A percentile compares a stretch with the other conserved stretches of the same genome.
phyloP scores from a whole-genome alignment of 2,329 filamentous ascomycete species.

The Pestalotiopsis sp. region DNA sequence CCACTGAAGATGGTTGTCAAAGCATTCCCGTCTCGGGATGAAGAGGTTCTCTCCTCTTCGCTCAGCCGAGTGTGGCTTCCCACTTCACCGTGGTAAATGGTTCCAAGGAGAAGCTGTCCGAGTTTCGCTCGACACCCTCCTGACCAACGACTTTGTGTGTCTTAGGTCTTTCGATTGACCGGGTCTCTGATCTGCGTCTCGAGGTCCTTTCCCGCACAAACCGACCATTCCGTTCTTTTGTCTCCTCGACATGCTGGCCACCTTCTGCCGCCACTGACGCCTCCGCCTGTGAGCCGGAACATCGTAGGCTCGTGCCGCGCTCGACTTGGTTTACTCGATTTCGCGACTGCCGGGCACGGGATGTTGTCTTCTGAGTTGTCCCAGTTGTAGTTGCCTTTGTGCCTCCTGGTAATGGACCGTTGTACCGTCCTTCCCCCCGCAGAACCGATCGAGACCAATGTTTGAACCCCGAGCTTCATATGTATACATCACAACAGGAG shows the following conservation, averaged over 20 bases:
- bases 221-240: not conserved
- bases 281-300: not conserved
- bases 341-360: not conserved
- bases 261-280: not conserved
- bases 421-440: slow-evolving; percentile 1
- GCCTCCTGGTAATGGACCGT: not conserved
- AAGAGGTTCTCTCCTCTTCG: not conserved
- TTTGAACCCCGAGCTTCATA: not conserved
- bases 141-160: not conserved
- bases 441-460: not conserved
- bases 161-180: not conserved
- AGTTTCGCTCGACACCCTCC: not conserved
- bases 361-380: not conserved
- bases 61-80: not conserved
- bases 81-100: slow-evolving; percentile 1
- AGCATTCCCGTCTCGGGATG: not conserved
- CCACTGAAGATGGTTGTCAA: not conserved
- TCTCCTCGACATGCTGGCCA: not conserved
- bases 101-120: not conserved
- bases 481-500: not conserved
- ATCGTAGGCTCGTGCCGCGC: not conserved
- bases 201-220: not conserved
- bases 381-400: slow-evolving; percentile 2
- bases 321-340: not conserved
- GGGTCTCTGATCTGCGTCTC: not conserved